phyloP scores from a whole-genome alignment of 2,329 filamentous ascomycete genomes.

The Cadophora sp. region DNA sequence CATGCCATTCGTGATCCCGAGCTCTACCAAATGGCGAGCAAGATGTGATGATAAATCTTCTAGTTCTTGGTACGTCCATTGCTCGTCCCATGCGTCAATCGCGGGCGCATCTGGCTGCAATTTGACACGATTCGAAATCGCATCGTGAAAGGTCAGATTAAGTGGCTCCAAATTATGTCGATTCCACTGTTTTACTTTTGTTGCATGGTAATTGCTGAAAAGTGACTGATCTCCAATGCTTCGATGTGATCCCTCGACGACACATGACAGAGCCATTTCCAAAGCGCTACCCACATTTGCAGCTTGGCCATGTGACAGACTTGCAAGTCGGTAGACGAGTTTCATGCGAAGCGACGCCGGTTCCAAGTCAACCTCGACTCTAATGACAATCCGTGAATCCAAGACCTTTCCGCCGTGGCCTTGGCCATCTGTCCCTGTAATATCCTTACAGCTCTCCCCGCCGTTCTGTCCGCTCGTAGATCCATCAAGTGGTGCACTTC shows the following conservation, averaged over 20 bases:
- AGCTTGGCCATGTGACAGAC: slow-evolving; percentile 7
- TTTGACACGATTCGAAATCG: not conserved
- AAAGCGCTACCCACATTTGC: slow-evolving; percentile 11
- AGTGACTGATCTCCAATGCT: slow-evolving; percentile 12
- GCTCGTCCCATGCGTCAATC: slow-evolving; percentile 36
- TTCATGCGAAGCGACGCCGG: not conserved
- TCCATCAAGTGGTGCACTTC: not conserved
- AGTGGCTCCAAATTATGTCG: not conserved
- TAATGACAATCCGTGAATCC: not conserved
- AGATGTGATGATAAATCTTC: slow-evolving; percentile 34
- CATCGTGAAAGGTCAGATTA: slow-evolving; percentile 5
- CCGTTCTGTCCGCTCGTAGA: not conserved
- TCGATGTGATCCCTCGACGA: not conserved
- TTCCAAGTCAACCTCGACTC: not conserved
- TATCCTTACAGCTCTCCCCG: no score
- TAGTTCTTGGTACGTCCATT: slow-evolving; percentile 36
- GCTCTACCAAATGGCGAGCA: slow-evolving; percentile 28
- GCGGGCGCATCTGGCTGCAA: slow-evolving; percentile 11
- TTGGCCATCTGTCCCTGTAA: not conserved
- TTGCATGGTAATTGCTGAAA: slow-evolving; percentile 1
- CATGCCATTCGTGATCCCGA: slow-evolving; percentile 26
- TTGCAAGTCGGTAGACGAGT: not conserved
- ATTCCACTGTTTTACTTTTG: slow-evolving; percentile 9
- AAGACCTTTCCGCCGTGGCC: not conserved
- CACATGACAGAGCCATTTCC: slow-evolving; percentile 9